Conservation (phyloP, 169 alveolate genomes). For the Hepatocystis sp. region DNA sequence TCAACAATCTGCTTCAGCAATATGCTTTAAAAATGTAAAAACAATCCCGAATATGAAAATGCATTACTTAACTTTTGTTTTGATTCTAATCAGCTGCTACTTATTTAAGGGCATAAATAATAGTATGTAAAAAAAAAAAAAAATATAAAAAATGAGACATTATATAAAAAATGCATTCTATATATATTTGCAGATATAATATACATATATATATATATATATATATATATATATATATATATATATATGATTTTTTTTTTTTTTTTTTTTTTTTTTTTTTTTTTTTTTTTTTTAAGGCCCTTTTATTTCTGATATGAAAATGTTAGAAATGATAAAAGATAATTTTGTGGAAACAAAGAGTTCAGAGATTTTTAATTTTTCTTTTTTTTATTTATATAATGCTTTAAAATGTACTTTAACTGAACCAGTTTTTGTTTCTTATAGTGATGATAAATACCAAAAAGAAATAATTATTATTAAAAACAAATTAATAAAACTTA, state of each 20-base stretch:
- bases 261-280: not conserved
- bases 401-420: slow-evolving; percentile 58
- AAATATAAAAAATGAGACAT: not conserved
- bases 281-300: slow-evolving; percentile 11
- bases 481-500: slow-evolving; percentile 17
- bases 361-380: slow-evolving; percentile 26
- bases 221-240: no score
- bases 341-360: slow-evolving; percentile 10
- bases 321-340: slow-evolving; percentile 26
- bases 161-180: no score
- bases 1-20: no score
- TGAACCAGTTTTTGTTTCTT: slow-evolving; percentile 17
- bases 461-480: slow-evolving; percentile 27
- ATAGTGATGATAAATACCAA: slow-evolving; percentile 39
- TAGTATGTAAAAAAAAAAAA: not conserved
- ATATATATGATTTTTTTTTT: not conserved
- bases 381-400: slow-evolving; percentile 59
- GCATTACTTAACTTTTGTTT: not conserved
- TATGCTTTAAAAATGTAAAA: no score
- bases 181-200: no score
- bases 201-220: no score
- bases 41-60: not conserved
- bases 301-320: slow-evolving; percentile 7
- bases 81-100: not conserved
- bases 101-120: not conserved